Evolutionary conservation across 2,329 filamentous ascomycete species (phyloP).

Genomic region (Eurotiales sp.): DNA sequence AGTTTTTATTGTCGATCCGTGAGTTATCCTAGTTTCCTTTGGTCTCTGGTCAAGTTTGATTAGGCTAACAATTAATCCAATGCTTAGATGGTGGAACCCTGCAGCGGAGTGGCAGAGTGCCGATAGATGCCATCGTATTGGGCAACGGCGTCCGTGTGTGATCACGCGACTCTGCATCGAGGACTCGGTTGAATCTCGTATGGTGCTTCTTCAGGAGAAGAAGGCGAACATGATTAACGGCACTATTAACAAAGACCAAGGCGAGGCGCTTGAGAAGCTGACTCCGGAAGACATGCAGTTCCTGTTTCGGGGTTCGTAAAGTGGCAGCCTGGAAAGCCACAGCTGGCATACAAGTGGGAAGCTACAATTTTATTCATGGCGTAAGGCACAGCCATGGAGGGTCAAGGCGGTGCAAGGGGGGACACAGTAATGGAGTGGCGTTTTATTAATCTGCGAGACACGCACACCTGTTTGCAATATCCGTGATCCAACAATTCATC

Average conservation of each 20-base stretch:
- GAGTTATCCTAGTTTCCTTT: slow-evolving; percentile 54
- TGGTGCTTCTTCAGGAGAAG: slow-evolving; percentile 96
- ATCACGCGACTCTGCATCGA: slow-evolving; percentile 95
- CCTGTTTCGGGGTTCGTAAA: slow-evolving; percentile 73
- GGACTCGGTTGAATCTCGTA: slow-evolving; percentile 92
- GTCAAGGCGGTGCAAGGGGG: no score
- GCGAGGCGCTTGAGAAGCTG: slow-evolving; percentile 80
- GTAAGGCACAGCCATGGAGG: no score
- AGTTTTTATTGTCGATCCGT: slow-evolving; percentile 95
- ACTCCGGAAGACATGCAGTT: slow-evolving; percentile 93
- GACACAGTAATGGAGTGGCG: no score
- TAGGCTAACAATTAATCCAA: no score
- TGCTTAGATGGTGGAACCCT: slow-evolving; percentile 99
- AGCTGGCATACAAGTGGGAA: no score
- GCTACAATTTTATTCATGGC: no score
- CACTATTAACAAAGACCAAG: slow-evolving; percentile 88
- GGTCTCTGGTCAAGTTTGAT: no score
- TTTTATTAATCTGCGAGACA: no score
- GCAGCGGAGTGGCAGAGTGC: slow-evolving; percentile 99
- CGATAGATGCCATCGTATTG: slow-evolving; percentile 90
- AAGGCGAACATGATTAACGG: slow-evolving; percentile 98
- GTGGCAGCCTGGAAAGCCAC: neutral
- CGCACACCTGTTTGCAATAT: no score
- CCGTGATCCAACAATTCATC: no score
- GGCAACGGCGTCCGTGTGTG: slow-evolving; percentile 86